phyloP scores from a whole-genome alignment of 1,284 basidiomycete species.

The Volvariella surrecta region DNA sequence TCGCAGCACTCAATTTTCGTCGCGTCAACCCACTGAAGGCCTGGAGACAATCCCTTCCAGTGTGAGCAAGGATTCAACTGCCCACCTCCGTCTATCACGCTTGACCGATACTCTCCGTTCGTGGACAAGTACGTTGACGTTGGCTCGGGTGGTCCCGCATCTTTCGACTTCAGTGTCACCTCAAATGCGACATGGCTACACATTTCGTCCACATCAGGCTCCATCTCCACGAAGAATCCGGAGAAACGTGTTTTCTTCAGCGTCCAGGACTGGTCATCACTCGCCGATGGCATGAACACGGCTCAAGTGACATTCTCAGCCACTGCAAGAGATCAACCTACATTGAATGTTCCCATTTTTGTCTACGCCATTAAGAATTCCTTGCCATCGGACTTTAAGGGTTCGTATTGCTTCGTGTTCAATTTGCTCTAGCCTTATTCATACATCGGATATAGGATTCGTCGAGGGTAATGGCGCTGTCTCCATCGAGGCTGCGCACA shows the following conservation, averaged over 20 bases:
- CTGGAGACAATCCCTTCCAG: slow-evolving; percentile 51
- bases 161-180: slow-evolving; percentile 47
- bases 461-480: slow-evolving; percentile 57
- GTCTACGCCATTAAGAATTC: slow-evolving; percentile 30
- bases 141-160: slow-evolving; percentile 47
- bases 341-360: slow-evolving; percentile 26
- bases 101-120: slow-evolving; percentile 49
- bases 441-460: slow-evolving; percentile 31
- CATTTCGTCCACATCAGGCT: slow-evolving; percentile 37
- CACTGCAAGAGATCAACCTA: slow-evolving; percentile 28
- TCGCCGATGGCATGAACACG: slow-evolving; percentile 28
- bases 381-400: slow-evolving; percentile 37
- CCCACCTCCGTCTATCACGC: slow-evolving; percentile 36
- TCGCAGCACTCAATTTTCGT: neutral
- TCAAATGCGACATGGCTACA: slow-evolving; percentile 47
- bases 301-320: slow-evolving; percentile 42
- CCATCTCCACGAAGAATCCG: slow-evolving; percentile 36
- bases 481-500: slow-evolving; percentile 58
- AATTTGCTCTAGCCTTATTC: neutral
- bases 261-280: slow-evolving; percentile 50
- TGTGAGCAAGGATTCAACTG: slow-evolving; percentile 38
- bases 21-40: slow-evolving; percentile 26
- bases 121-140: slow-evolving; percentile 51
- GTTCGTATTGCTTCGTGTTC: slow-evolving; percentile 17
- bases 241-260: slow-evolving; percentile 48